A percentile compares a stretch with the other conserved stretches of the same genome.
Evolutionary conservation across 805 yeast species (phyloP).

Genomic region (Candida fluviatilis): DNA sequence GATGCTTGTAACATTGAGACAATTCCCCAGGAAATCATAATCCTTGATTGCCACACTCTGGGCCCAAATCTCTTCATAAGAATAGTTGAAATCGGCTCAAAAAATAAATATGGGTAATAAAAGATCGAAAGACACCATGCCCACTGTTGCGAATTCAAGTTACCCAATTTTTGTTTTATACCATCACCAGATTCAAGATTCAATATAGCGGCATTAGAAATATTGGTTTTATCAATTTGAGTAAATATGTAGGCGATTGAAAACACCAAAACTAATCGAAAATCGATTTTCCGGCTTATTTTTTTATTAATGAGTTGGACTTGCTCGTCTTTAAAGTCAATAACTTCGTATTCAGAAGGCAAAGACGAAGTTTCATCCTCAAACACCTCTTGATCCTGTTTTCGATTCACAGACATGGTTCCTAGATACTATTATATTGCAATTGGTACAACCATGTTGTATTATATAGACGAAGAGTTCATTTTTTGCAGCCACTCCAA

Average conservation of each 20-base stretch:
- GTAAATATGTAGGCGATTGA: slow-evolving; percentile 10
- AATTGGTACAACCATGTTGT: too few species aligned
- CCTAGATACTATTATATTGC: too few species aligned
- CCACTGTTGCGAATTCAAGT: slow-evolving; percentile 10
- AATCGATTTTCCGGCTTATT: slow-evolving; percentile 9
- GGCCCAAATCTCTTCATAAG: slow-evolving; percentile 9
- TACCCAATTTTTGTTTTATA: slow-evolving; percentile 7
- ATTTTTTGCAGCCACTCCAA: too few species aligned
- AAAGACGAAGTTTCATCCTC: too few species aligned
- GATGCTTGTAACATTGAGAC: slow-evolving; percentile 11
- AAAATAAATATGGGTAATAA: slow-evolving; percentile 10
- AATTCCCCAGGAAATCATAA: slow-evolving; percentile 11
- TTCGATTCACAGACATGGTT: too few species aligned
- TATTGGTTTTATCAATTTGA: slow-evolving; percentile 11
- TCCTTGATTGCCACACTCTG: slow-evolving; percentile 10
- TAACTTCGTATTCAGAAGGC: not conserved
- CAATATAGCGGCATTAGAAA: slow-evolving; percentile 11
- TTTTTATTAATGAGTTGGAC: not conserved
- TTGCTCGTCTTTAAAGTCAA: slow-evolving; percentile 1
- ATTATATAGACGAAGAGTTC: too few species aligned
- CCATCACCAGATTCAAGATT: slow-evolving; percentile 10
- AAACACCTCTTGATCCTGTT: too few species aligned
- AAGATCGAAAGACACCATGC: slow-evolving; percentile 11
- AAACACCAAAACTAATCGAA: slow-evolving; percentile 9
- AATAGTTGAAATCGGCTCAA: slow-evolving; percentile 9